Evolutionary conservation across 139 green algal species (phyloP).

Genomic region (Eudorina sp.): DNA sequence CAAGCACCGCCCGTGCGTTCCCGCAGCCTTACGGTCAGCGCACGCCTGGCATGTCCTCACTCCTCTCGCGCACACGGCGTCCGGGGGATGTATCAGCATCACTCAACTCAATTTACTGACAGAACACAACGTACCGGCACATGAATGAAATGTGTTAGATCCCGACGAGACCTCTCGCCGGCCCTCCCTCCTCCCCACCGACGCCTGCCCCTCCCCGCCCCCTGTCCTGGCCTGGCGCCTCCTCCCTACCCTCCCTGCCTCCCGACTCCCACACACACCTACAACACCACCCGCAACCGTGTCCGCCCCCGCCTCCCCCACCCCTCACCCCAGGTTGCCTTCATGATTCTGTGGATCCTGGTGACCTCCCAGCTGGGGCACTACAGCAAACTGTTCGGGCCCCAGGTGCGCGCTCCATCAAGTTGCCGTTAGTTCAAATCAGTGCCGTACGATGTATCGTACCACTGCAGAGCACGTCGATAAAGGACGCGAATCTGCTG

Average conservation of each 20-base stretch:
- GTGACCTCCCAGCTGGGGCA: conserved; percentile 78
- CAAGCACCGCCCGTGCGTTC: not conserved
- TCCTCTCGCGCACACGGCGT: no score
- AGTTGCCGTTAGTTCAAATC: no score
- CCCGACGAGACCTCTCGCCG: no score
- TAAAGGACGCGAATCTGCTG: not conserved
- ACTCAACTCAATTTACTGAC: no score
- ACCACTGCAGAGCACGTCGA: not conserved
- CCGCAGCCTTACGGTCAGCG: no score
- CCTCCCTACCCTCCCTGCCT: not conserved
- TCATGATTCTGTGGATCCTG: conserved; percentile 79
- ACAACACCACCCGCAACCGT: not conserved
- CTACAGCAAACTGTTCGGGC: conserved; percentile 81
- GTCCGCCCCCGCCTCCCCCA: not conserved
- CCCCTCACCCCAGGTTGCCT: conserved; percentile 62
- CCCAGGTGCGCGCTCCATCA: conserved; percentile 50
- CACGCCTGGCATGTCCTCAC: no score
- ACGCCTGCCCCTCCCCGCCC: no score
- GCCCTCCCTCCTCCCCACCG: no score
- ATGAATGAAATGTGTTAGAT: no score
- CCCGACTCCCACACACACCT: not conserved
- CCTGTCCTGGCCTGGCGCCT: no score
- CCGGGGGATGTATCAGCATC: no score
- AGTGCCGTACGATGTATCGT: not conserved
- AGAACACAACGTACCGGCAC: no score